phyloP scores from a whole-genome alignment of 805 yeast genomes.

The Saccharomyces kudriavzevii region DNA sequence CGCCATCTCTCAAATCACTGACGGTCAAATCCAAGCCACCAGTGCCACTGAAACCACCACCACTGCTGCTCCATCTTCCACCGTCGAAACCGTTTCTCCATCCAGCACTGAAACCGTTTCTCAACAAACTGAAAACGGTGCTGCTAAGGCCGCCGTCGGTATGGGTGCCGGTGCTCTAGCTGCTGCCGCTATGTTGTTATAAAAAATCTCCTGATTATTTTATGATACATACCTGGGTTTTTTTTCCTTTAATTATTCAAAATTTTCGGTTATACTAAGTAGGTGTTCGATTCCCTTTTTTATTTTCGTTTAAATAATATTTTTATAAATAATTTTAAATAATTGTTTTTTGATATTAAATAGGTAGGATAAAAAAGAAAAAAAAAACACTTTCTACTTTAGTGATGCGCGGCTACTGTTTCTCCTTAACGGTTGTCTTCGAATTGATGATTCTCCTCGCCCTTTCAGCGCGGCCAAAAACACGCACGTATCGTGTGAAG shows the following conservation, averaged over 20 bases:
- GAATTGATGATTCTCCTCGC: no score
- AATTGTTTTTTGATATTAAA: not conserved
- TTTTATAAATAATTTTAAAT: not conserved
- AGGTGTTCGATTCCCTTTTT: not conserved
- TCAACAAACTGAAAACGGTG: constrained; percentile 18
- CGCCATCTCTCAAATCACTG: not conserved
- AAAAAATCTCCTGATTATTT: not conserved
- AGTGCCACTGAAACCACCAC: not conserved
- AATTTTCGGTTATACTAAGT: not conserved
- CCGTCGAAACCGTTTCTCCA: not conserved
- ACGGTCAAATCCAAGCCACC: not conserved
- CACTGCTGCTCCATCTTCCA: not conserved
- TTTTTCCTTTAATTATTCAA: not conserved
- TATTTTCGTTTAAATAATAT: not conserved
- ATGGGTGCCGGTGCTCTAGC: constrained; percentile 20
- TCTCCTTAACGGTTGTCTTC: not conserved
- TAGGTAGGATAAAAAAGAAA: not conserved
- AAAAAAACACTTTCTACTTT: not conserved
- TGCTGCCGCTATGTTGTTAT: constrained; percentile 30
- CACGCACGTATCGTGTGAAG: no score
- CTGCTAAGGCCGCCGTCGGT: constrained; percentile 20
- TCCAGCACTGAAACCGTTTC: not conserved
- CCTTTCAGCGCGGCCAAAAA: no score
- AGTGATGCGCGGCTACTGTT: not conserved
- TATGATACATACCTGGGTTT: not conserved